Evolutionary conservation across 805 yeast species (phyloP), one percentile per base, ranked within the genome.

Genomic region (Kregervanrija pseudodelftensis): DNA sequence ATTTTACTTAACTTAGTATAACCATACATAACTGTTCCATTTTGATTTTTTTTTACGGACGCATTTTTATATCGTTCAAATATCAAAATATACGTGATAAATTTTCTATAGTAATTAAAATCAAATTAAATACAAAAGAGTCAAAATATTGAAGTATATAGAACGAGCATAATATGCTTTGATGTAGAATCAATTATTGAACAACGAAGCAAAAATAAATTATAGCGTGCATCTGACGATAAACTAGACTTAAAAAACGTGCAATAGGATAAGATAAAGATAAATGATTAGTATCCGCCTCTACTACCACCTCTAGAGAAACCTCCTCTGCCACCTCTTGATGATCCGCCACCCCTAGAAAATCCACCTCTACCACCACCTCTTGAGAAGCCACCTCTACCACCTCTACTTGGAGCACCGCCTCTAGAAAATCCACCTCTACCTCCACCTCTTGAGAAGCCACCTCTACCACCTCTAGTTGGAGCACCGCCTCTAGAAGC

Each of bases 401-500:
- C 54, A 43, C 59, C 59, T 49, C 59, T 49, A 30, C 8, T 5
- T 22, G 58, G 39, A 34, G 73, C 67, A 42, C 74, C 74, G 53
- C 76, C 62, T 32, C 64, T 55, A 37, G 69, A 60, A 36, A 63
- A 61, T 9, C 75, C 70, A 46, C 77, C 72, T 40, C 77, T 67
- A 32, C 73, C 71, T 36, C 79, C 70, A 40, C 45, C 45, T 42
- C 45, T 42, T 8, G 43, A 41, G 31, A 35, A 30, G n/a, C 51
- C 48, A 37, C 72, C 69, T 42, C 74, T 69, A 36, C 72, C 69
- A 45, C 74, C 72, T 39, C 69, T 67, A 35, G 70, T 70, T 16
- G 39, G 30, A 36, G 73, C 64, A 34, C 77, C 75, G 38, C 79
- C 77, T 48, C 80, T 78, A 47, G 77, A 73, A 37, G 75, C 70